Conservation (phyloP, 192 early-diverging fungal species). For the Powellomyces hirtus region DNA sequence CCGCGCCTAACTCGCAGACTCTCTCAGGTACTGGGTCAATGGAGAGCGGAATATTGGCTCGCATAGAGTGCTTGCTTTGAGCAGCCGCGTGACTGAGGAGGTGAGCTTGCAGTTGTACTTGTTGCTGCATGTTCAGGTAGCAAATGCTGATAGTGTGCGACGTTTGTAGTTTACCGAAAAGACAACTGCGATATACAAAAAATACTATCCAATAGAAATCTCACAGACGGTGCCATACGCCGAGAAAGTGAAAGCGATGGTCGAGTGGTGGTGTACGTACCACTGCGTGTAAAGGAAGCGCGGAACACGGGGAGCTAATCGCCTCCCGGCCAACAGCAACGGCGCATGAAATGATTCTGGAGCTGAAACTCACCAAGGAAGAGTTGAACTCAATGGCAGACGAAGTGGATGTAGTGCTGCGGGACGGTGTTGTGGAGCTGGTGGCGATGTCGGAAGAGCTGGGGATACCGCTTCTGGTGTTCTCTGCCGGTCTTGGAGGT, state of each 20-base stretch:
- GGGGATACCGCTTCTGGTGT: constrained; percentile 63
- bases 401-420: constrained; percentile 45
- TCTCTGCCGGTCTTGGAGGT: constrained; percentile 68
- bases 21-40: constrained; percentile 15
- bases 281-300: too few species aligned
- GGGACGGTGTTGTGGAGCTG: constrained; percentile 44
- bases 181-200: constrained; percentile 48
- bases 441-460: constrained; percentile 23
- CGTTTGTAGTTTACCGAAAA: constrained; percentile 42
- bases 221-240: constrained; percentile 39
- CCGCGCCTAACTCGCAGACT: too few species aligned
- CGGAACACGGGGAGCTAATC: too few species aligned
- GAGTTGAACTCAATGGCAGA: constrained; percentile 53
- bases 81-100: constrained; percentile 12
- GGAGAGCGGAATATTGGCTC: constrained; percentile 28
- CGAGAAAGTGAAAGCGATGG: constrained; percentile 67
- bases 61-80: constrained; percentile 31
- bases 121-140: background rate
- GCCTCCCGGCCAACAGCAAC: too few species aligned
- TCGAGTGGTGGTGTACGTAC: constrained; percentile 62
- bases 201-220: constrained; percentile 77
- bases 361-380: constrained; percentile 44
- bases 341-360: constrained; percentile 58
- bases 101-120: background rate
- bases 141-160: background rate